Evolutionary conservation across 768 basidiomycete genomes (phyloP).

Genomic region (Guyanaporus albipodus): DNA sequence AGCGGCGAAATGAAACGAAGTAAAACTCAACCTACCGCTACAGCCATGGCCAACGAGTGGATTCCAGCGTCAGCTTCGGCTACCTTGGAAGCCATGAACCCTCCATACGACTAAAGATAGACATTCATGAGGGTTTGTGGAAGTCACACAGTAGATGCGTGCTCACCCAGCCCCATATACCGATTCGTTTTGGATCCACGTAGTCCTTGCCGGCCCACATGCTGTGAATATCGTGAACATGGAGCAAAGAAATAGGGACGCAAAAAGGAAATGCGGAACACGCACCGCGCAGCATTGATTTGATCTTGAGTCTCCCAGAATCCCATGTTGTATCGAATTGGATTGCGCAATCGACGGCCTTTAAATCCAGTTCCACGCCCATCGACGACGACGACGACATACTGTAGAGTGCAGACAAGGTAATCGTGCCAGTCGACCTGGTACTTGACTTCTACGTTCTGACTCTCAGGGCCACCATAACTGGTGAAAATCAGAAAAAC

Average conservation of each 20-base stretch:
- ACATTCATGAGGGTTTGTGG: background rate
- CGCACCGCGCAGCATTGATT: conserved; percentile 80
- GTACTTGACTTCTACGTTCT: conserved; percentile 67
- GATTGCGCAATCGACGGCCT: conserved; percentile 79
- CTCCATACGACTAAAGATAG: conserved; percentile 77
- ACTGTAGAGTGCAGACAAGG: conserved; percentile 74
- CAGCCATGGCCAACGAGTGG: conserved; percentile 86
- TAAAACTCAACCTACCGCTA: conserved; percentile 58
- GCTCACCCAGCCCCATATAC: conserved; percentile 97
- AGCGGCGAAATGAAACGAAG: conserved; percentile 2
- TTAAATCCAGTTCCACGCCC: conserved; percentile 93
- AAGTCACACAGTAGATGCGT: background rate
- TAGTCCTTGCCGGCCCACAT: conserved; percentile 84
- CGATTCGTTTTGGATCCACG: conserved; percentile 84
- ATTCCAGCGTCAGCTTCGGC: conserved; percentile 87
- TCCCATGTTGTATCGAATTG: conserved; percentile 86
- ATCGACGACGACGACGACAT: conserved; percentile 85
- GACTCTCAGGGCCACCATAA: conserved; percentile 89
- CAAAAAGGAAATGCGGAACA: conserved; percentile 14
- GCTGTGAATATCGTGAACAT: conserved; percentile 33
- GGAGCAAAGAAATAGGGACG: background rate
- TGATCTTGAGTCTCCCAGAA: conserved; percentile 89
- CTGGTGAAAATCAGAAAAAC: conserved; percentile 34
- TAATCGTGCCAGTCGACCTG: conserved; percentile 83
- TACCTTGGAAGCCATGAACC: conserved; percentile 93